Evolutionary conservation across 2,329 filamentous ascomycete genomes (phyloP), one percentile per base, ranked within the genome.

Genomic region (Nigrograna mackinnonii): DNA sequence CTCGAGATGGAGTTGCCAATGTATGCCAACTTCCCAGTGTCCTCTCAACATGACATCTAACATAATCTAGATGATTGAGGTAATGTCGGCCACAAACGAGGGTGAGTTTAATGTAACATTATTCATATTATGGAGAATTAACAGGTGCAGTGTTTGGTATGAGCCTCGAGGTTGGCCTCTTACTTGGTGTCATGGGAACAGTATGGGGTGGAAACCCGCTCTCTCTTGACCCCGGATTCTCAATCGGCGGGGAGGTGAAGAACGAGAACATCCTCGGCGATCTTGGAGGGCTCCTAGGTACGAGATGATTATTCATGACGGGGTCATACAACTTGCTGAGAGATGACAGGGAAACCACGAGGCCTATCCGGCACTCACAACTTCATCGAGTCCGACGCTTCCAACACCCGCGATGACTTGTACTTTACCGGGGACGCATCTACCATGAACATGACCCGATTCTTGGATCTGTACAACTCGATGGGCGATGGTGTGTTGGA

Each of bases 341-440:
- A 44, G 4, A 38, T 64, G 22, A 67, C 59, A 40, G 71, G 71
- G 11, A 58, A 55, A 17, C 66, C 72, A 49, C 67, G 69, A 5
- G 71, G 71, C 41, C 64, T 74, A 5, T 58, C 67, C 20, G 70
- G 66, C n/a, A 74, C 73, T 16, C 71, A 74, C 52, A 73, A 74
- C 42, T 73, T 70, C 57, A 70, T 73, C 39, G 70, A 73, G 36
- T 50, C 55, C 4, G 67, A 73, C 41, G 55, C 68, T 13, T 72
- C 69, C 5, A 54, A 71, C 3, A 72, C 70, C 3, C 63, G 70
- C 22, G 64, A 72, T 40, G 69, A 74, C 41, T 60, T 83, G 0
- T 73, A 60, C 48, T 62, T 69, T 45, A 62, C 62, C 5, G 64
- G 58, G 11, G 60, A 69, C 47, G 64, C 68, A 13, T 69, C 56